Percentiles rank a stretch among this genome's conserved stretches.
Evolutionary conservation across 2,329 filamentous ascomycete genomes (phyloP).

Genomic region (Calonectria pseudoturangicola): DNA sequence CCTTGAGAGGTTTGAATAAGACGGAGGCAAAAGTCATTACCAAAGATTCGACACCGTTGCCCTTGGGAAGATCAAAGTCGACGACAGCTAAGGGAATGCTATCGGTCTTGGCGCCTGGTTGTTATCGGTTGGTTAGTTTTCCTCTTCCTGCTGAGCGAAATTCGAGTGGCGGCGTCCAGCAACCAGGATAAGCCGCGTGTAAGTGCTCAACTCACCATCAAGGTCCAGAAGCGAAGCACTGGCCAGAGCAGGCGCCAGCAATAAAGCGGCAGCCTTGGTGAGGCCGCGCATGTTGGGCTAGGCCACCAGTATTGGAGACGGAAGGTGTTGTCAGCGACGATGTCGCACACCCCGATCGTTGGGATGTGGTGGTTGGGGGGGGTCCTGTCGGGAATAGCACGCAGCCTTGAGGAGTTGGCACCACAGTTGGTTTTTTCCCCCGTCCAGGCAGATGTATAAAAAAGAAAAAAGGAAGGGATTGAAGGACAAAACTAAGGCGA

Average conservation of each 20-base stretch:
- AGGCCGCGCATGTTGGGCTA: conserved; percentile 55
- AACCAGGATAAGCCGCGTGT: conserved; percentile 13
- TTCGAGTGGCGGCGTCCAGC: neutral
- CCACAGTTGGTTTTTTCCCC: conserved; percentile 29
- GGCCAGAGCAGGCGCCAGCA: conserved; percentile 53
- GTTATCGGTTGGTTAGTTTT: conserved; percentile 6
- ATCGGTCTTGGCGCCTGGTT: conserved; percentile 18
- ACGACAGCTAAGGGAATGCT: conserved; percentile 31
- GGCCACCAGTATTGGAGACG: conserved; percentile 27
- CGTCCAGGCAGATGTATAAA: conserved; percentile 39
- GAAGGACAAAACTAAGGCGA: conserved; percentile 24
- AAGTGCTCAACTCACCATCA: conserved; percentile 37
- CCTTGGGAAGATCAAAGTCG: conserved; percentile 33
- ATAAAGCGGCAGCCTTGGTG: conserved; percentile 52
- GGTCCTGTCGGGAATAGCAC: conserved; percentile 19
- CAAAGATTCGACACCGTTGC: conserved; percentile 31
- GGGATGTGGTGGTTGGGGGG: conserved; percentile 8
- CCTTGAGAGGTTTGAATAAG: neutral
- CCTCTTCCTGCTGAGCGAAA: conserved; percentile 1
- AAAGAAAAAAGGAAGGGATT: conserved; percentile 38
- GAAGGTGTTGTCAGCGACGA: conserved; percentile 22
- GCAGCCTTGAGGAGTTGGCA: conserved; percentile 15
- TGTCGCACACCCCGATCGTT: conserved; percentile 9
- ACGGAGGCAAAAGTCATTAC: conserved; percentile 26
- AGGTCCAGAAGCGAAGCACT: conserved; percentile 30